Conservation (phyloP, 75 land plant genomes). For the Pinus taeda region DNA sequence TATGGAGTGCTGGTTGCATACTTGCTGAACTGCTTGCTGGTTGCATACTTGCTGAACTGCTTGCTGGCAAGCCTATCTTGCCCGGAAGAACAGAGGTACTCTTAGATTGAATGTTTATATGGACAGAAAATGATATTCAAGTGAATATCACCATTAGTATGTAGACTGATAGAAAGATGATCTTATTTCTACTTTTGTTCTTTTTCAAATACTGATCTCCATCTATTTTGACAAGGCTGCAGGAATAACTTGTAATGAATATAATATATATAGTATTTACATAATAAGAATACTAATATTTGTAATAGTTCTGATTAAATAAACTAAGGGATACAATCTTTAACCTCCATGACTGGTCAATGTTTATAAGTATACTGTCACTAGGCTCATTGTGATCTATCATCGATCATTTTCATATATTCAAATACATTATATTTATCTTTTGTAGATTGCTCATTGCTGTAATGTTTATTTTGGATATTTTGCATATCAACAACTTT, state of each 20-base stretch:
- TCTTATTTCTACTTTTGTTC: not conserved
- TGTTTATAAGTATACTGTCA: not conserved
- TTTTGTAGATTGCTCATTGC: too few relatives aligned
- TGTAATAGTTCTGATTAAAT: not conserved
- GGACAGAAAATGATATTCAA: not conserved
- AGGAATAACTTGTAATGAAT: not conserved
- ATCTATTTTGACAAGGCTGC: not conserved
- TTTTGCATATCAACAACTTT: too few relatives aligned
- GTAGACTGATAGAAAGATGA: not conserved
- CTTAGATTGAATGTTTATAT: not conserved
- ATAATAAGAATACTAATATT: not conserved
- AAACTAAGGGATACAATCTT: not conserved
- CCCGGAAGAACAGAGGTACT: conserved; percentile 86
- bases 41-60: too few relatives aligned
- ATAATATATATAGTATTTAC: not conserved
- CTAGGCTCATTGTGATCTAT: not conserved
- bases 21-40: conserved; percentile 72
- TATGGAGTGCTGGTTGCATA: conserved; percentile 95
- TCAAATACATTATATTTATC: not conserved
- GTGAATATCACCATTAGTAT: not conserved
- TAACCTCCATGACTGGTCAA: not conserved
- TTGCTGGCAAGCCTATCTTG: conserved; percentile 80
- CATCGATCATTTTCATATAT: not conserved
- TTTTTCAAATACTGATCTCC: not conserved
- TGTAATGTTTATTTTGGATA: too few relatives aligned